Conservation (phyloP, 1,139 yeast genomes). For the Hyphopichia burtonii region DNA sequence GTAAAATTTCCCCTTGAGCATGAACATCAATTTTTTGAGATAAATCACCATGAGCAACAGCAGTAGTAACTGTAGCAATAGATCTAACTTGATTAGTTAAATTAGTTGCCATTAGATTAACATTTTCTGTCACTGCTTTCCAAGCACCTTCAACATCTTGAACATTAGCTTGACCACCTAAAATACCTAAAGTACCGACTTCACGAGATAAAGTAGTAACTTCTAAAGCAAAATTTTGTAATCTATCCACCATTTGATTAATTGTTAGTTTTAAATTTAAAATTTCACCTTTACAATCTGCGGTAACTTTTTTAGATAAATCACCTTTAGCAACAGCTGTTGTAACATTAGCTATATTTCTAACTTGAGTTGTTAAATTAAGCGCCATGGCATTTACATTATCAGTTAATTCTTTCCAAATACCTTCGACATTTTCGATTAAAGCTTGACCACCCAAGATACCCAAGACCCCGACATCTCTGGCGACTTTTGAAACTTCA, state of each 20-base stretch:
- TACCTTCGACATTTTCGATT: constrained; percentile 81
- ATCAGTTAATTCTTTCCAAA: constrained; percentile 87
- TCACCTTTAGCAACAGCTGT: constrained; percentile 94
- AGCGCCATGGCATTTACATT: constrained; percentile 91
- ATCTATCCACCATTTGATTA: constrained; percentile 83
- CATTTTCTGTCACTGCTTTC: constrained; percentile 89
- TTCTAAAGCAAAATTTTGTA: constrained; percentile 85
- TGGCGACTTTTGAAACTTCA: constrained; percentile 83
- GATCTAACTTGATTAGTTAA: constrained; percentile 87
- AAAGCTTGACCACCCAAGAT: constrained; percentile 86
- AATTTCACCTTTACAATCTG: constrained; percentile 87
- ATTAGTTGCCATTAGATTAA: constrained; percentile 86
- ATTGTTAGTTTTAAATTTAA: constrained; percentile 77
- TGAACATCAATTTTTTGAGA: constrained; percentile 86
- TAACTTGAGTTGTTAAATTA: constrained; percentile 80
- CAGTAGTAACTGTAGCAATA: constrained; percentile 88
- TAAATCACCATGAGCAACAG: constrained; percentile 88
- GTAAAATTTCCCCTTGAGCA: constrained; percentile 84
- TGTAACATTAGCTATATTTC: constrained; percentile 88
- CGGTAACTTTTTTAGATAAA: constrained; percentile 79
- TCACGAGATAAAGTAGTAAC: constrained; percentile 85
- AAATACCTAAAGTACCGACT: constrained; percentile 85
- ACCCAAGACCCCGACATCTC: constrained; percentile 90
- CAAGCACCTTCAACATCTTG: constrained; percentile 93
- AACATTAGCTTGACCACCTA: constrained; percentile 91